phyloP scores from a whole-genome alignment of 805 yeast genomes.

The Ogataea paraovalis region DNA sequence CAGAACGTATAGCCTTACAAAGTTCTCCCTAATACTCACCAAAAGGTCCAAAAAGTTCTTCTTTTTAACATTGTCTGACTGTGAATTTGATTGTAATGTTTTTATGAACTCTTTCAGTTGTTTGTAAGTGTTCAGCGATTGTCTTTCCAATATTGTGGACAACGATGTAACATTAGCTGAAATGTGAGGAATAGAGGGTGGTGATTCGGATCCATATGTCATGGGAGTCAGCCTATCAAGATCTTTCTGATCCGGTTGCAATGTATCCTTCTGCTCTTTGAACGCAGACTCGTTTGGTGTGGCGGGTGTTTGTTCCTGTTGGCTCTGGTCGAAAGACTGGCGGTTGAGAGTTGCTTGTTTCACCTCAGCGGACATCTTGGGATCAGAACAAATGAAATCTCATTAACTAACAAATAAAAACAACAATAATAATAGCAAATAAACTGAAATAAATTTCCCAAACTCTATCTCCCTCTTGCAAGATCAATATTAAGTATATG shows the following conservation, averaged over 20 bases:
- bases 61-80: constrained; percentile 61
- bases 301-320: constrained; percentile 1
- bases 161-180: constrained; percentile 67
- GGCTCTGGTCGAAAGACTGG: neutral
- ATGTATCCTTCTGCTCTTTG: neutral
- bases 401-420: too few relatives aligned
- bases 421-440: too few relatives aligned
- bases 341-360: constrained; percentile 7
- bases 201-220: neutral
- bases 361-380: constrained; percentile 14
- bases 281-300: neutral
- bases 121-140: constrained; percentile 58
- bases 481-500: too few relatives aligned
- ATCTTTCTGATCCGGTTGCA: neutral
- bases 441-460: too few relatives aligned
- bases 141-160: constrained; percentile 51
- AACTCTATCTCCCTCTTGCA: too few relatives aligned
- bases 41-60: constrained; percentile 63
- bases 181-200: constrained; percentile 57
- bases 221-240: neutral
- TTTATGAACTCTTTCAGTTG: constrained; percentile 60
- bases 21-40: constrained; percentile 74
- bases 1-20: constrained; percentile 77
- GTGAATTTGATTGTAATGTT: constrained; percentile 48
- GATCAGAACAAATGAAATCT: too few relatives aligned